phyloP scores from a whole-genome alignment of 129 eudicot species.

The Flaveria brownii region DNA sequence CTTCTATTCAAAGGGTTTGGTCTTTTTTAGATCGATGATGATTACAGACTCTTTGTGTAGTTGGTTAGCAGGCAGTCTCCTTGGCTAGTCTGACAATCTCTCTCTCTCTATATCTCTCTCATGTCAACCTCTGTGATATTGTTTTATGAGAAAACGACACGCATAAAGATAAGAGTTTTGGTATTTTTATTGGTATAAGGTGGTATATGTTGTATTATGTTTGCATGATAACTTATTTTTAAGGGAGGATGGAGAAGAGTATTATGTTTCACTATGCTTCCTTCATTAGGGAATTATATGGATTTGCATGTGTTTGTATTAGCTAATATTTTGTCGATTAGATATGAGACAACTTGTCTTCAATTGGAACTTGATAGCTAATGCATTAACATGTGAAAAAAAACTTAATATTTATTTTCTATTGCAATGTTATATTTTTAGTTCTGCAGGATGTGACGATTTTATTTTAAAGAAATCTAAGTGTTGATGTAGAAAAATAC shows the following conservation, averaged over 20 bases:
- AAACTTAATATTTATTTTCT: no score
- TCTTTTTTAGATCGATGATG: not conserved
- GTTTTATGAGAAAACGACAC: not conserved
- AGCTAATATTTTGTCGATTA: no score
- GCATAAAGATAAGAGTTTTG: not conserved
- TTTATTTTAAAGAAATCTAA: no score
- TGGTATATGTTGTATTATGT: no score
- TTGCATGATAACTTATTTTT: not conserved
- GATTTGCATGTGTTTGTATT: not conserved
- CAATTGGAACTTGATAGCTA: no score
- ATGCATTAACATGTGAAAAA: no score
- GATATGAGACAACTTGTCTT: no score
- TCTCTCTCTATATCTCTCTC: conserved; percentile 24
- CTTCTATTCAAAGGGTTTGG: conserved; percentile 24
- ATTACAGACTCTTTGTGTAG: conserved; percentile 23
- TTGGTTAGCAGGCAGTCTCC: conserved; percentile 50
- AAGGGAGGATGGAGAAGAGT: not conserved
- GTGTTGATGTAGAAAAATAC: no score
- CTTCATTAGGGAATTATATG: not conserved
- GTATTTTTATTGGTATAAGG: not conserved
- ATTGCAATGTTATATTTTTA: no score
- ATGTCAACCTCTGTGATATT: conserved; percentile 34
- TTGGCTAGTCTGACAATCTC: conserved; percentile 52
- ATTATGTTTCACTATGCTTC: not conserved
- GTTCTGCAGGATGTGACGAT: no score